These are phyloP conservation scores for Colletotrichum spinosum DNA, from an alignment of 2,329 filamentous ascomycete genomes.

Conservation along the genomic window DNA sequence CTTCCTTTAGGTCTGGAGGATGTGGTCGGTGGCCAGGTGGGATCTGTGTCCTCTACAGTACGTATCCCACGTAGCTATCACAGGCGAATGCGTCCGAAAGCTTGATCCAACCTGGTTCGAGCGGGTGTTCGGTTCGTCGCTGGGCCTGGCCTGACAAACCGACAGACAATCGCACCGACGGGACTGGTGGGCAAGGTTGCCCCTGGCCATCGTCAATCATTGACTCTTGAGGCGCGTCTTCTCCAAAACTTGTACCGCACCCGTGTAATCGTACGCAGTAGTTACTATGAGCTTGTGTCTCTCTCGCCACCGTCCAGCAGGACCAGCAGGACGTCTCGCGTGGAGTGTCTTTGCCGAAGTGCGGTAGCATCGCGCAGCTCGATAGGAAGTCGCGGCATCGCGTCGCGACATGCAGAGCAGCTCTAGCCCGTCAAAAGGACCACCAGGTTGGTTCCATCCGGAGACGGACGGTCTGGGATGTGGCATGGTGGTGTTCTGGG, in stretches of 20 bases:
- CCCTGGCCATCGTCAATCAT: not conserved
- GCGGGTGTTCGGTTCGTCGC: slow-evolving; percentile 4
- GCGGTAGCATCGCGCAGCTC: slow-evolving; percentile 1
- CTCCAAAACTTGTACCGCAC: too few relatives aligned
- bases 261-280: slow-evolving; percentile 1
- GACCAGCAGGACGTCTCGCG: not conserved
- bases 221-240: too few relatives aligned
- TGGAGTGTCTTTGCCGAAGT: not conserved
- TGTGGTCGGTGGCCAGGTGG: too few relatives aligned
- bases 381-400: slow-evolving; percentile 27
- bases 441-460: not conserved
- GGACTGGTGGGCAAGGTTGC: slow-evolving; percentile 22
- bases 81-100: slow-evolving; percentile 17
- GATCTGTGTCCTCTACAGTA: not conserved
- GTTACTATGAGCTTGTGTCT: not conserved
- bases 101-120: slow-evolving; percentile 13
- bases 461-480: slow-evolving; percentile 4
- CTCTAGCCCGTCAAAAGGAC: slow-evolving; percentile 10
- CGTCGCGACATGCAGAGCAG: not conserved
- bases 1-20: too few relatives aligned
- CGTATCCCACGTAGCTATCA: slow-evolving; percentile 1
- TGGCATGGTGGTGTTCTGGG: slow-evolving; percentile 19
- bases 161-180: not conserved
- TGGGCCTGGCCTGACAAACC: slow-evolving; percentile 5
- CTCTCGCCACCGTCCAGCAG: slow-evolving; percentile 30